Percentiles rank a stretch among this genome's conserved stretches.
These are phyloP conservation scores for Aspergillus eucalypticola DNA, from an alignment of 2,329 filamentous ascomycete genomes.

Conservation along the genomic window DNA sequence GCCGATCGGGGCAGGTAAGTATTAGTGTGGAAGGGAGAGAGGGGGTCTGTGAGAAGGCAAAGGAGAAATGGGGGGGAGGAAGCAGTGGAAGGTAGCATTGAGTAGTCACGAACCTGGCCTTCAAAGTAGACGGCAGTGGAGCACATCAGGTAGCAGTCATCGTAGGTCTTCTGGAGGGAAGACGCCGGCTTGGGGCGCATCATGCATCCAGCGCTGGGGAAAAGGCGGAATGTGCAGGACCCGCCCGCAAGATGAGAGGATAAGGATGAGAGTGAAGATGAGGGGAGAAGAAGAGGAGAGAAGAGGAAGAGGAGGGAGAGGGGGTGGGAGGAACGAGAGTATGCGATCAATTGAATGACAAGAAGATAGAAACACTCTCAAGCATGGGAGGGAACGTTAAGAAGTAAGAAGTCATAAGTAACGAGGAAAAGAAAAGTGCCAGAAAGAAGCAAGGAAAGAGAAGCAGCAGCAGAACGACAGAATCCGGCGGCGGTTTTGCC, in stretches of 20 bases:
- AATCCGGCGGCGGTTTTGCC: not conserved
- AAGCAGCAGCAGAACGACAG: not conserved
- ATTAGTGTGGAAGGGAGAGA: not conserved
- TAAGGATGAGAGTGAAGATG: not conserved
- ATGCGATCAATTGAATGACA: conserved; percentile 17
- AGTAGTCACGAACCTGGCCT: conserved; percentile 65
- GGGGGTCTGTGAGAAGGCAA: not conserved
- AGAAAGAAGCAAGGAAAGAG: not conserved
- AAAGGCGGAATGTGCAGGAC: conserved; percentile 22
- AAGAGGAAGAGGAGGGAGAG: not conserved
- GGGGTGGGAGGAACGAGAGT: not conserved
- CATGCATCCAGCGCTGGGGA: conserved; percentile 36
- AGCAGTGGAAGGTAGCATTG: not conserved
- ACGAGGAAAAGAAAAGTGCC: not conserved
- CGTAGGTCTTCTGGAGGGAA: conserved; percentile 93
- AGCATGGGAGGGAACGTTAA: not conserved
- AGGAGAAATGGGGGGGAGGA: not conserved
- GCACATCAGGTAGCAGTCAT: conserved; percentile 92
- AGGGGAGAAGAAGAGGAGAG: not conserved
- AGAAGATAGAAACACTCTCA: not conserved
- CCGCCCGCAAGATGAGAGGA: conserved; percentile 23
- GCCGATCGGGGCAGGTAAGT: not conserved
- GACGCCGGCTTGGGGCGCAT: conserved; percentile 63
- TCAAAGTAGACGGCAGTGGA: conserved; percentile 97
- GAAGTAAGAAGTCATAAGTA: not conserved